Evolutionary conservation across 2,329 filamentous ascomycete genomes (phyloP), one percentile per base, ranked within the genome.

Genomic region (Hymenoscyphus fructigenus): DNA sequence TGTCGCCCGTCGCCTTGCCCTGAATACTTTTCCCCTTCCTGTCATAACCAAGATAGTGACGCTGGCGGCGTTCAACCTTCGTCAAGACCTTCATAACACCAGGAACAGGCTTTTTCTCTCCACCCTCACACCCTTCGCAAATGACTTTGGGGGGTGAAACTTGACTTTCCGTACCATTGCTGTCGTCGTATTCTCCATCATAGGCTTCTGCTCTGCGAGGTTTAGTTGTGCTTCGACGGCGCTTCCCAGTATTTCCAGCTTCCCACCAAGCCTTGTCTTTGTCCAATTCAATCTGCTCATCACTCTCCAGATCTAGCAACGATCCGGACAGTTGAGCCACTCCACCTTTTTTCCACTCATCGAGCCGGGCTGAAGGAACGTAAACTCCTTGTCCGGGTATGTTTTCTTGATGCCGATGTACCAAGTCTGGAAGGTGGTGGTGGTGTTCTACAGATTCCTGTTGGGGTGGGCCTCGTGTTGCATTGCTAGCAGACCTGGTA

Each of bases 251-350:
- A 64, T 78, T 79, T 34, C 78, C 81, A 61, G 82, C 81, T 74
- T 96, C 92, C 92, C 92, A 95, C 92, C 92, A 96, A 1, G 91
- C 80, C 69, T 84, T 84, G 67, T 81, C 81, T 67, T 80, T 83
- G 53, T 87, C 85, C 9, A 67, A 61, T 61, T 75, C 73, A n/a
- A 67, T 66, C 41, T 70, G 64, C 9, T 70, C 71, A 6, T 78
- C 76, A 9, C 79, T 76, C 64, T 82, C 80, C 36, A 91, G 82
- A 65, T 91, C 85, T 34, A 92, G 81, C 60, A 91, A 77, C 0
- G 80, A 75, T 1, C 84, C 83, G 0, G 82, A 80, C 3, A 92
- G 78, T 7, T 83, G 84, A 38, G 88, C 89, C 38, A 88, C 81
- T 0, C 84, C 85, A 7, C 84, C 88, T 72, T 87, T 87, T 74